These are phyloP conservation scores for Ampelomyces quisqualis DNA, from an alignment of 2,329 filamentous ascomycete genomes.

Conservation along the genomic window DNA sequence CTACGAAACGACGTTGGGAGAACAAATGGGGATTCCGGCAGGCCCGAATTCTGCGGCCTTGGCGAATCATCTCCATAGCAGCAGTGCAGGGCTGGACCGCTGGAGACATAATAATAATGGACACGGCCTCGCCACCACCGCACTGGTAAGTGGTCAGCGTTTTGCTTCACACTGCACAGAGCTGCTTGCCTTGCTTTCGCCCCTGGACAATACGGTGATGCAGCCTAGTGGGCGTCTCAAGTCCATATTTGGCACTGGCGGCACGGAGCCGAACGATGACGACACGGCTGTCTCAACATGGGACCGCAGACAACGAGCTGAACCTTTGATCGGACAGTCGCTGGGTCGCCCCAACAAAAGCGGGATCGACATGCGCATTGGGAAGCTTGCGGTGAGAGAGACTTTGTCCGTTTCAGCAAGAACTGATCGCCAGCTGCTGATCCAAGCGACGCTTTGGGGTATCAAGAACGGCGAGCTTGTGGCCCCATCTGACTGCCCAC, in stretches of 20 bases:
- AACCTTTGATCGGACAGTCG: constrained; percentile 5
- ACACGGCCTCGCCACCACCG: no score
- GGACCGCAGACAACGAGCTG: neutral
- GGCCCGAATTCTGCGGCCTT: no score
- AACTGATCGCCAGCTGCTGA: constrained; percentile 11
- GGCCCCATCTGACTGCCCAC: no score
- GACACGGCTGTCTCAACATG: constrained; percentile 15
- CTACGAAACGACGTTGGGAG: no score
- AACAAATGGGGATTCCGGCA: no score
- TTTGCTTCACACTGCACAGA: neutral
- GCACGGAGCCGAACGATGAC: constrained; percentile 9
- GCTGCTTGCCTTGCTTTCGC: neutral
- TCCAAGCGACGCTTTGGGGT: neutral
- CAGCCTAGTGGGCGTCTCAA: neutral
- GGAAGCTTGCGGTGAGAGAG: constrained; percentile 3
- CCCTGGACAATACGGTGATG: constrained; percentile 1
- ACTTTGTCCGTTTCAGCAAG: constrained; percentile 15
- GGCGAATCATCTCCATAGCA: no score
- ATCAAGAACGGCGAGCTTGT: constrained; percentile 4
- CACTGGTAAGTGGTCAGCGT: neutral
- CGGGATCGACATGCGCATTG: constrained; percentile 5
- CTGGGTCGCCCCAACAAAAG: constrained; percentile 11
- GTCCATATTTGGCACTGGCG: neutral
- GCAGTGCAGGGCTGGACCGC: no score
- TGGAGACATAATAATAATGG: no score